These are phyloP conservation scores for Stylonectria norvegica DNA, from an alignment of 2,329 filamentous ascomycete species.

Conservation along the genomic window DNA sequence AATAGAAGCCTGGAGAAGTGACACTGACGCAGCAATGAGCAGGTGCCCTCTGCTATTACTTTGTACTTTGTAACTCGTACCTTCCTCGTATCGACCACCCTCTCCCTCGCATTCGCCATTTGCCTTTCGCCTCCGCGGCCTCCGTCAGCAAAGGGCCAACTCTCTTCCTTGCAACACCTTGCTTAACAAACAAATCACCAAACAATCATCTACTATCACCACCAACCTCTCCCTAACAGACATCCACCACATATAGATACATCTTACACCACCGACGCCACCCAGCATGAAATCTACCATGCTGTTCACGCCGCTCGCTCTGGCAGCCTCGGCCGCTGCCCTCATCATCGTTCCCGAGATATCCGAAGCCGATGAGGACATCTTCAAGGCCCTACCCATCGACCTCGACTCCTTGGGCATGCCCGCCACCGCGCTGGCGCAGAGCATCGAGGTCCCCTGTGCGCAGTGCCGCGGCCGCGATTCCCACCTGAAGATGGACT, in stretches of 20 bases:
- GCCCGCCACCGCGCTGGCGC: conserved; percentile 31
- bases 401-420: conserved; percentile 36
- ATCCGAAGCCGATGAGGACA: conserved; percentile 39
- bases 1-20: too few relatives aligned
- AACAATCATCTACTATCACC: background rate
- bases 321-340: conserved; percentile 39
- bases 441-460: conserved; percentile 50
- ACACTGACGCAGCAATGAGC: too few relatives aligned
- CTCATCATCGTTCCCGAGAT: conserved; percentile 54
- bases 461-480: conserved; percentile 48
- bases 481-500: conserved; percentile 50
- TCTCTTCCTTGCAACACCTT: background rate
- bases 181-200: background rate
- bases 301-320: conserved; percentile 33
- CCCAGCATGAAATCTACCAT: conserved; percentile 1
- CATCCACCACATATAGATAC: background rate
- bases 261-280: too few relatives aligned
- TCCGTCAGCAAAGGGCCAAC: too few relatives aligned
- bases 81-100: too few relatives aligned
- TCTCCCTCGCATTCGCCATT: background rate
- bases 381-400: conserved; percentile 41
- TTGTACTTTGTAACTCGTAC: too few relatives aligned
- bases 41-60: too few relatives aligned
- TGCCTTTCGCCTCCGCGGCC: background rate
- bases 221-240: background rate